phyloP scores from a whole-genome alignment of 352 stramenopile species.

The Bremia lactucae region DNA sequence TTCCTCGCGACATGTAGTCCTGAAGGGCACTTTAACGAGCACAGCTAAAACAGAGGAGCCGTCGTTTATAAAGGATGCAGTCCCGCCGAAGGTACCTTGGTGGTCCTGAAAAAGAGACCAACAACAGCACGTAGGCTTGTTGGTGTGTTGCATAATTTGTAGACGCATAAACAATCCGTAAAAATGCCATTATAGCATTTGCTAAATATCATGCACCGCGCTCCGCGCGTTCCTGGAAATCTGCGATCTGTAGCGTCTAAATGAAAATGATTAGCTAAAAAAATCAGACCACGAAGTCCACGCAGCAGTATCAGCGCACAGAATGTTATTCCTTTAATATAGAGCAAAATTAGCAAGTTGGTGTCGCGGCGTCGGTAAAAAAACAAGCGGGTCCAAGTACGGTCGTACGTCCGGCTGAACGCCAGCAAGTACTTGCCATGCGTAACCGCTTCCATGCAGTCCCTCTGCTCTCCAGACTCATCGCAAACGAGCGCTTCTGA shows the following conservation, averaged over 20 bases:
- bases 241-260: background rate
- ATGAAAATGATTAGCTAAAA: no score
- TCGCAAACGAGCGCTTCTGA: conserved; percentile 1
- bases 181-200: background rate
- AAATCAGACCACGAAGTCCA: no score
- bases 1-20: background rate
- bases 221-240: background rate
- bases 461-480: conserved; percentile 13
- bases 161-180: no score
- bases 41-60: no score
- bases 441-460: no score
- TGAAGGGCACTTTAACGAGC: no score
- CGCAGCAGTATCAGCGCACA: conserved; percentile 9
- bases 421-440: background rate
- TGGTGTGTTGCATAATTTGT: conserved; percentile 8
- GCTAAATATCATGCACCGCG: conserved; percentile 4
- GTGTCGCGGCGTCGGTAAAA: no score
- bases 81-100: conserved; percentile 7
- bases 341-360: no score
- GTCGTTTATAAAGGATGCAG: no score
- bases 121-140: conserved; percentile 9
- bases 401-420: background rate
- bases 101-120: conserved; percentile 2
- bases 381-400: conserved; percentile 1
- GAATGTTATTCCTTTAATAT: no score